Conservation (phyloP, 2,329 filamentous ascomycete species). For the Arthrobotrys conoides region DNA sequence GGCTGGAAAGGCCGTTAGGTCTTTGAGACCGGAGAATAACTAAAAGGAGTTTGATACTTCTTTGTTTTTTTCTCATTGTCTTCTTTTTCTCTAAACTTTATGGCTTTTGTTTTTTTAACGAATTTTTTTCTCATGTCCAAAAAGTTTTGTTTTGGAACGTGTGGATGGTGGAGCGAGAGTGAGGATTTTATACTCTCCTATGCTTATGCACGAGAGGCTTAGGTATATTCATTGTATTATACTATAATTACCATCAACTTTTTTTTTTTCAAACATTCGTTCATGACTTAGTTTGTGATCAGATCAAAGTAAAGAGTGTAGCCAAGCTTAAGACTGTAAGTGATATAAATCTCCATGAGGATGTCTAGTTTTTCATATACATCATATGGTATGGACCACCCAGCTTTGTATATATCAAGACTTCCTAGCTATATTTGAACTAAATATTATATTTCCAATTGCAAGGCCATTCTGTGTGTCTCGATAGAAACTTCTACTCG, state of each 20-base stretch:
- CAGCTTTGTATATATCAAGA: too few relatives aligned
- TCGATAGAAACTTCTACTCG: too few relatives aligned
- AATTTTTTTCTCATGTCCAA: slow-evolving; percentile 62
- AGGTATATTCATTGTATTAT: slow-evolving; percentile 62
- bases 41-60: slow-evolving; percentile 30
- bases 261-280: slow-evolving; percentile 45
- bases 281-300: too few relatives aligned
- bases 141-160: slow-evolving; percentile 3
- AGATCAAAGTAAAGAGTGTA: too few relatives aligned
- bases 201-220: neutral
- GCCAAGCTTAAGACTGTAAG: too few relatives aligned
- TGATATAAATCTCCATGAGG: too few relatives aligned
- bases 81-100: slow-evolving; percentile 3
- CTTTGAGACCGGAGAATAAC: slow-evolving; percentile 86
- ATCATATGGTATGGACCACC: too few relatives aligned
- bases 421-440: too few relatives aligned
- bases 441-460: too few relatives aligned
- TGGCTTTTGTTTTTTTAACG: slow-evolving; percentile 62
- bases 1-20: slow-evolving; percentile 95
- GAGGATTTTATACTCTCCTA: neutral
- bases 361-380: too few relatives aligned
- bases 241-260: slow-evolving; percentile 65
- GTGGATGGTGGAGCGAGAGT: neutral
- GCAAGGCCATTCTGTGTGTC: too few relatives aligned
- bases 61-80: slow-evolving; percentile 12